Percentiles rank a stretch among this genome's conserved stretches.
phyloP scores from a whole-genome alignment of 441 rosid genomes.

The Jatropha podagrica region DNA sequence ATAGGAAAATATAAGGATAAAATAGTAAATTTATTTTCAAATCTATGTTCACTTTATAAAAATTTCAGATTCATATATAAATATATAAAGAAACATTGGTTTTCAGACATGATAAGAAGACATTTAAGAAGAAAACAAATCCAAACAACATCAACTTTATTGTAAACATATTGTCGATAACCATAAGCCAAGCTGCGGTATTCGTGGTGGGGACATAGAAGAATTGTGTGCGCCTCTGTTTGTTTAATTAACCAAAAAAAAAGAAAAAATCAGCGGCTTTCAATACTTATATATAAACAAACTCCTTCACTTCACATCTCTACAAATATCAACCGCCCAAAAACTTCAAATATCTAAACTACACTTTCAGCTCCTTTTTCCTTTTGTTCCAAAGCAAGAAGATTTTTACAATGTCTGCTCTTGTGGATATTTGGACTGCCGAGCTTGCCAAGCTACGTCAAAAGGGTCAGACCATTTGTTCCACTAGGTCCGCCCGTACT shows the following conservation, averaged over 20 bases:
- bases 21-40: no score
- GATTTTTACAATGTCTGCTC: constrained; percentile 38
- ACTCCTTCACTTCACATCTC: background rate
- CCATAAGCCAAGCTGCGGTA: no score
- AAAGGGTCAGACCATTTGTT: constrained; percentile 35
- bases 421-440: constrained; percentile 49
- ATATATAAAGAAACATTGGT: no score
- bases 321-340: background rate
- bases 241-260: no score
- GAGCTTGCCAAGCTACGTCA: constrained; percentile 42
- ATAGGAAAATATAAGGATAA: no score
- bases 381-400: background rate
- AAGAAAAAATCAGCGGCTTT: no score
- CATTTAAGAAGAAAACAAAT: background rate
- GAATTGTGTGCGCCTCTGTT: background rate
- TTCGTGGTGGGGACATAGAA: no score
- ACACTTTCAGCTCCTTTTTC: background rate
- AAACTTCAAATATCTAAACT: background rate
- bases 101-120: background rate
- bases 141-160: background rate
- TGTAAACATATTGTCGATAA: background rate
- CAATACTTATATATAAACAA: background rate
- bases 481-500: constrained; percentile 23
- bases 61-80: no score
- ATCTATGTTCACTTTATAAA: no score